A percentile compares a stretch with the other conserved stretches of the same genome.
These are phyloP conservation scores for Penicillium paneum DNA, from an alignment of 2,329 filamentous ascomycete species.

Conservation along the genomic window DNA sequence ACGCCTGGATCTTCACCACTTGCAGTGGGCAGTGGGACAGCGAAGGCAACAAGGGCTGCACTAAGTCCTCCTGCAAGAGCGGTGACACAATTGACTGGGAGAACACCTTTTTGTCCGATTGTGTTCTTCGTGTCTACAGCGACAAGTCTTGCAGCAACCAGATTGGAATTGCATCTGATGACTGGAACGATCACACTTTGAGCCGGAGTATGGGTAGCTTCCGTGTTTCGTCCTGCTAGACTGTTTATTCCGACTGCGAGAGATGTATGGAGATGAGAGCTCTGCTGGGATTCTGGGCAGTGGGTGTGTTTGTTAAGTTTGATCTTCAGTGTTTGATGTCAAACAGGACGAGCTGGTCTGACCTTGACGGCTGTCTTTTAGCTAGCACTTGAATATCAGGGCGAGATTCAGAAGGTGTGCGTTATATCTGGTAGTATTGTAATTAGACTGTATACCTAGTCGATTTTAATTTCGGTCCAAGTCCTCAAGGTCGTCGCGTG, in stretches of 20 bases:
- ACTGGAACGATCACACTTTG: conserved; percentile 8
- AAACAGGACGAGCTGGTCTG: neutral
- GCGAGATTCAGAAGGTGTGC: neutral
- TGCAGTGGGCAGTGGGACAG: conserved; percentile 11
- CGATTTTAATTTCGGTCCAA: too few relatives aligned
- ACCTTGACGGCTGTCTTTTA: neutral
- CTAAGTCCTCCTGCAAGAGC: neutral
- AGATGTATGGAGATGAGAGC: neutral
- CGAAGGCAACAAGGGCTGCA: conserved; percentile 3
- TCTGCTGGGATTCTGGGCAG: neutral
- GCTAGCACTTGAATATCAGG: neutral
- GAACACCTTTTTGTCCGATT: conserved; percentile 1
- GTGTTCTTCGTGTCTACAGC: conserved; percentile 9
- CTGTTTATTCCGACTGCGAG: neutral
- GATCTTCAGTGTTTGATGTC: neutral
- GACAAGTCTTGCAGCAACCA: conserved; percentile 4
- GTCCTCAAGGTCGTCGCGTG: too few relatives aligned
- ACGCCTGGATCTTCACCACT: conserved; percentile 14
- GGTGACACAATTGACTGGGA: conserved; percentile 10
- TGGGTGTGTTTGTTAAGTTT: neutral
- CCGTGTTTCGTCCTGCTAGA: neutral
- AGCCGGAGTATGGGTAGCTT: conserved; percentile 5
- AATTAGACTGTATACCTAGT: neutral
- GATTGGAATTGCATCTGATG: conserved; percentile 10
- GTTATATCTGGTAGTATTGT: neutral